phyloP scores from a whole-genome alignment of 768 basidiomycete species.

The Pulveroboletus frians region DNA sequence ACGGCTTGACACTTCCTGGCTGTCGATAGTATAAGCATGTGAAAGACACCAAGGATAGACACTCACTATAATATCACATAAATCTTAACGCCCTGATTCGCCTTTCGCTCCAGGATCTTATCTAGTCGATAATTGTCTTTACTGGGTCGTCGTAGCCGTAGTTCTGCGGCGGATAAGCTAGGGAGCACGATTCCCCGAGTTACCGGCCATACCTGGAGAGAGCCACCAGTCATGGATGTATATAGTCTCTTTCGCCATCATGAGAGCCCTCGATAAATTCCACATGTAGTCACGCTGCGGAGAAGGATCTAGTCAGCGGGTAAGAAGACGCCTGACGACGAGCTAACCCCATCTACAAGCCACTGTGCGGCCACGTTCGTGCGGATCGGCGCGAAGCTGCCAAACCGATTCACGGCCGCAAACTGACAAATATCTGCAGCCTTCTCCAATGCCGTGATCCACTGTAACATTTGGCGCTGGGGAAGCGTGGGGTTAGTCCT shows the following conservation, averaged over 20 bases:
- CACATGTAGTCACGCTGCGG: slow-evolving; percentile 94
- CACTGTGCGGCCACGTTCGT: slow-evolving; percentile 94
- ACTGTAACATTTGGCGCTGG: slow-evolving; percentile 94
- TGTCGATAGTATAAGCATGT: slow-evolving; percentile 27
- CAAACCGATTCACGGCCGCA: slow-evolving; percentile 79
- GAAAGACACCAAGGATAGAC: not conserved
- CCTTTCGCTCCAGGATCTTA: slow-evolving; percentile 79
- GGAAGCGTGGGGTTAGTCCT: slow-evolving; percentile 2
- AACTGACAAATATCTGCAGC: slow-evolving; percentile 75
- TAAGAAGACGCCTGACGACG: not conserved
- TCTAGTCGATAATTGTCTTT: slow-evolving; percentile 87
- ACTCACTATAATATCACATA: slow-evolving; percentile 90
- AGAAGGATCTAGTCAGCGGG: slow-evolving; percentile 3
- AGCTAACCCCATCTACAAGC: slow-evolving; percentile 91
- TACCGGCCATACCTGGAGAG: slow-evolving; percentile 60
- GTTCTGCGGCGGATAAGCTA: slow-evolving; percentile 41
- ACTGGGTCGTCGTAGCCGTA: slow-evolving; percentile 79
- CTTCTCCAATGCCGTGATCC: slow-evolving; percentile 87
- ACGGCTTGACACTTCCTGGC: slow-evolving; percentile 91
- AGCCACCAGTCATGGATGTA: slow-evolving; percentile 99
- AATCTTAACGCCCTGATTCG: slow-evolving; percentile 93
- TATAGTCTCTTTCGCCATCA: slow-evolving; percentile 81
- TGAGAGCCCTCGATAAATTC: slow-evolving; percentile 89
- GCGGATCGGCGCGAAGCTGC: slow-evolving; percentile 89
- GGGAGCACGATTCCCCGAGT: not conserved